A percentile compares a stretch with the other conserved stretches of the same genome.
Conservation (phyloP, 169 alveolate species). For the Pseudocohnilembus persalinus region DNA sequence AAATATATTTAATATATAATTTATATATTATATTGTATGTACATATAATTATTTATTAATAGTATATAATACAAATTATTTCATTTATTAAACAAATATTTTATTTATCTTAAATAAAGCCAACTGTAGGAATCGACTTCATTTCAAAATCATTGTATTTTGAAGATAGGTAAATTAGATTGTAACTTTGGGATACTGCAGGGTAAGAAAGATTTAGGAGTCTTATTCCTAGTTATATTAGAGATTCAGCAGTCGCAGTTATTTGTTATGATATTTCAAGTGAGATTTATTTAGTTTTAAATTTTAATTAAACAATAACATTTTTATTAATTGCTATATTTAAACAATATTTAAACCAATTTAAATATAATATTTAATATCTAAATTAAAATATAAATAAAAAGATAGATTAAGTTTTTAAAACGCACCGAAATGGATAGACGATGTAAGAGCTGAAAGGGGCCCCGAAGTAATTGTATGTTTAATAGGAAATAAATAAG, state of each 20-base stretch:
- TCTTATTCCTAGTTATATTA: conserved; percentile 68
- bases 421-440: conserved; percentile 66
- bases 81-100: neutral
- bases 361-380: too few species aligned
- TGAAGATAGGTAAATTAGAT: conserved; percentile 72
- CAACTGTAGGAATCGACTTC: conserved; percentile 85
- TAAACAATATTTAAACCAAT: too few species aligned
- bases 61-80: neutral
- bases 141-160: conserved; percentile 80
- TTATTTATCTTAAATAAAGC: conserved; percentile 26
- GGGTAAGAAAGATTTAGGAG: conserved; percentile 77
- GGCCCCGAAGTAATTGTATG: conserved; percentile 96
- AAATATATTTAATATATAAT: neutral
- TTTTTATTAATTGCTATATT: neutral
- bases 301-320: neutral
- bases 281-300: neutral
- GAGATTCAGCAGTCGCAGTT: conserved; percentile 71
- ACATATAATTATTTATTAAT: neutral
- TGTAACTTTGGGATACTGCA: conserved; percentile 80
- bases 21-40: neutral
- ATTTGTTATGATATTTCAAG: conserved; percentile 68
- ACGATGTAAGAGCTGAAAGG: conserved; percentile 86
- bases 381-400: neutral
- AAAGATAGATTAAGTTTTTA: conserved; percentile 49
- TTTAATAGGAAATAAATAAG: conserved; percentile 97